Conservation (phyloP, 768 basidiomycete species). For the Psilocybe cyanescens region DNA sequence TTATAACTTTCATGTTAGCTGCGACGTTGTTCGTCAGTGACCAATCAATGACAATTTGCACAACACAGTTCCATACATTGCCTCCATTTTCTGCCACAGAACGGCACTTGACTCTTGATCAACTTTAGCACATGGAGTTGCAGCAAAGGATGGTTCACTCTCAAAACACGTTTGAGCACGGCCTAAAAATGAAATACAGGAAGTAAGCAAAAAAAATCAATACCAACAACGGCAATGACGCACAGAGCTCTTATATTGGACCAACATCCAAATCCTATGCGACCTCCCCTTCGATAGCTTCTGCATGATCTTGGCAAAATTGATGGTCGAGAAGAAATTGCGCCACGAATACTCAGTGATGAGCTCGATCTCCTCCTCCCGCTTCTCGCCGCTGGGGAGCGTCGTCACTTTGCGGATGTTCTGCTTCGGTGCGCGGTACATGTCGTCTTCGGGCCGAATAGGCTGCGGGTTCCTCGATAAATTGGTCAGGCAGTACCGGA, state of each 20-base stretch:
- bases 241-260: conserved; percentile 98
- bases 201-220: not conserved
- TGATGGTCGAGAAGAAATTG: conserved; percentile 97
- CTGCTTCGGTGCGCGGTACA: conserved; percentile 64
- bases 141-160: conserved; percentile 92
- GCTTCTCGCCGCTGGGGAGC: conserved; percentile 74
- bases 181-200: conserved; percentile 54
- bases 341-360: conserved; percentile 96
- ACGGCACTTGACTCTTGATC: conserved; percentile 99
- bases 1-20: conserved; percentile 99
- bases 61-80: conserved; percentile 62
- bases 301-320: conserved; percentile 97
- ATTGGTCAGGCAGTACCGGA: conserved; percentile 87
- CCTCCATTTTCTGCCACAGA: conserved; percentile 97
- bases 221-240: conserved; percentile 26
- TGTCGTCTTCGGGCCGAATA: conserved; percentile 65
- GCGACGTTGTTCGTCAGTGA: conserved; percentile 11
- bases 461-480: conserved; percentile 70
- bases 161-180: conserved; percentile 91
- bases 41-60: conserved; percentile 1
- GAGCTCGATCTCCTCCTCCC: conserved; percentile 89
- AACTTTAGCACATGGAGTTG: conserved; percentile 95
- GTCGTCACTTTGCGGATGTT: conserved; percentile 55
- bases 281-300: conserved; percentile 95
- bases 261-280: conserved; percentile 93